Evolutionary conservation across 2,329 filamentous ascomycete genomes (phyloP).

Genomic region (Cladophialophora carrionii): DNA sequence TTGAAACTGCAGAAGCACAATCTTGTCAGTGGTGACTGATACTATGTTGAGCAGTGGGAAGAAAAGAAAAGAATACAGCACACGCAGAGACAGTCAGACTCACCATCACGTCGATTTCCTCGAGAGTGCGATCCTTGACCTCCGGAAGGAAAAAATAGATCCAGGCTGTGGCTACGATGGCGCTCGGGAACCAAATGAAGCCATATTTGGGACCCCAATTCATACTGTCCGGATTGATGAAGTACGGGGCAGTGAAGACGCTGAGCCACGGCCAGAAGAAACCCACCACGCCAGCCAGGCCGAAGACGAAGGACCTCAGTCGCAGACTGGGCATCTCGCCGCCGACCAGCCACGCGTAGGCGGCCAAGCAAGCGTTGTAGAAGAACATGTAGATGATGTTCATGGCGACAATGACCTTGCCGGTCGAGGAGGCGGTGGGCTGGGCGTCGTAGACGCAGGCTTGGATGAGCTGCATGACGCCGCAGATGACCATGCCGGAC

Average conservation of each 20-base stretch:
- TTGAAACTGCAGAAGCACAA: slow-evolving; percentile 24
- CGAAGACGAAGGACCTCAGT: slow-evolving; percentile 60
- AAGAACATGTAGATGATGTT: slow-evolving; percentile 45
- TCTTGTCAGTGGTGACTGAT: background rate
- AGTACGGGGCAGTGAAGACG: slow-evolving; percentile 62
- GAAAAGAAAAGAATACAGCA: background rate
- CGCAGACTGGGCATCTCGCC: slow-evolving; percentile 62
- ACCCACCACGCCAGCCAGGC: slow-evolving; percentile 56
- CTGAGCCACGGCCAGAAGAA: slow-evolving; percentile 62
- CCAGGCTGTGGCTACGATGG: slow-evolving; percentile 16
- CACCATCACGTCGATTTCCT: slow-evolving; percentile 41
- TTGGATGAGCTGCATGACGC: slow-evolving; percentile 18
- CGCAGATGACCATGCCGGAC: slow-evolving; percentile 44
- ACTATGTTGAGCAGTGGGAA: background rate
- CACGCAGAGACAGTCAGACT: background rate
- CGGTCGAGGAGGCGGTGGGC: slow-evolving; percentile 47
- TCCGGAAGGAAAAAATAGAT: slow-evolving; percentile 40
- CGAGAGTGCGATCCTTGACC: slow-evolving; percentile 41
- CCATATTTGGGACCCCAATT: slow-evolving; percentile 51
- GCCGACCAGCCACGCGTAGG: slow-evolving; percentile 61
- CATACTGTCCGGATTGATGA: slow-evolving; percentile 58
- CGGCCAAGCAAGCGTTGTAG: slow-evolving; percentile 48
- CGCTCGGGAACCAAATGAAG: slow-evolving; percentile 34
- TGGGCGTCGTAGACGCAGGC: slow-evolving; percentile 13
- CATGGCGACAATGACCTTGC: slow-evolving; percentile 43